These are phyloP conservation scores for Cryptococcus sp. DNA, from an alignment of 1,284 basidiomycete genomes.

Conservation along the genomic window DNA sequence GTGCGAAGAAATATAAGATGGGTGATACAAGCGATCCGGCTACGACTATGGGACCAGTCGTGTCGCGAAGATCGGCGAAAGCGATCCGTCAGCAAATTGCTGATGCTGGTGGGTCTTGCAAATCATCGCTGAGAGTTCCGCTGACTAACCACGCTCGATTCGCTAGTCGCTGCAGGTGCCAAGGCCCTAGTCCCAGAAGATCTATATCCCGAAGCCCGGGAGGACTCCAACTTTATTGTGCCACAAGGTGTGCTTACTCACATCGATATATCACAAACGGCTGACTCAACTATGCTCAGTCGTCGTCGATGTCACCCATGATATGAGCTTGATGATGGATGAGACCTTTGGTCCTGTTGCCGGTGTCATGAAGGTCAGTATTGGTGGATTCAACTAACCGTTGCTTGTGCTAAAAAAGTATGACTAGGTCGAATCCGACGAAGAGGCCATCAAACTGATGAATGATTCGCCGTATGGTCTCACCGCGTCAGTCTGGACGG, in stretches of 20 bases:
- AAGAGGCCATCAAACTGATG: conserved; percentile 82
- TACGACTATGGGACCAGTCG: conserved; percentile 80
- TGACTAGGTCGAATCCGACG: conserved; percentile 70
- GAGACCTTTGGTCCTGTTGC: conserved; percentile 27
- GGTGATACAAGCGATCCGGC: conserved; percentile 72
- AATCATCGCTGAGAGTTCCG: conserved; percentile 62
- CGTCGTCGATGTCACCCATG: conserved; percentile 67
- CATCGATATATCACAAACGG: too few species aligned
- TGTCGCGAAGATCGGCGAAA: conserved; percentile 68
- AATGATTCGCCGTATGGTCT: conserved; percentile 91
- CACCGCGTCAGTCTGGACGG: conserved; percentile 89
- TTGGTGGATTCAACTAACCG: neutral
- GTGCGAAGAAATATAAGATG: conserved; percentile 71
- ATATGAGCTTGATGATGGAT: conserved; percentile 23
- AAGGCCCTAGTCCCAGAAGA: conserved; percentile 67
- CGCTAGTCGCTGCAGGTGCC: conserved; percentile 68
- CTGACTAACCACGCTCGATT: conserved; percentile 56
- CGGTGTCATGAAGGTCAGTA: conserved; percentile 22
- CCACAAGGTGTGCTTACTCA: conserved; percentile 58
- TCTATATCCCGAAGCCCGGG: conserved; percentile 63
- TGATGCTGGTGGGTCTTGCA: conserved; percentile 64
- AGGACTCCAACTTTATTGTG: conserved; percentile 73
- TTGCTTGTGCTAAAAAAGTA: neutral
- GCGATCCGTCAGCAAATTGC: conserved; percentile 76
- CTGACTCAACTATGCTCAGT: conserved; percentile 52